Evolutionary conservation across 2,329 filamentous ascomycete genomes (phyloP), one percentile per base, ranked within the genome.

Genomic region (Aspergillus brasiliensis): DNA sequence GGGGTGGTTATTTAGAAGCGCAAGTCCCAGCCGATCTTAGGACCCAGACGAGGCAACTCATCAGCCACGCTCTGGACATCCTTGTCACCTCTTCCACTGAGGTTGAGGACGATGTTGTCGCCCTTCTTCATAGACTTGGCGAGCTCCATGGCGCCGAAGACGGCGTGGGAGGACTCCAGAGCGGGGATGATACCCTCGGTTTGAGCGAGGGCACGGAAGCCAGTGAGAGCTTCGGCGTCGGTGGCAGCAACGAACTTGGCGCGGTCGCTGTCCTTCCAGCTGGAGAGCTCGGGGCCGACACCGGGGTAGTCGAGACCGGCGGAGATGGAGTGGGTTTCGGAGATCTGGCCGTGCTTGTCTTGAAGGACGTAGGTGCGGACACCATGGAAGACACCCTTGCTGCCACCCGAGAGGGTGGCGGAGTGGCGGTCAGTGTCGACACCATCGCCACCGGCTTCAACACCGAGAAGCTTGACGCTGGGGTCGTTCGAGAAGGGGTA

Each of bases 11-110:
- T 46, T 71, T 79, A 78, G 73, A 80, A 87, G 64, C 85, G 81
- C 77, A 88, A 70, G 73, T 88, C 85, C 86, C 86, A 88, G 51
- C 83, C 92, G 77, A 99, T 98, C 82, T 90, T 83, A 7, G 95
- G 95, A 0, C 95, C 94, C 63, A 99, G 77, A 67, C 84, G 90
- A 17, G 94, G 94, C 73, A 99, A 80, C 79, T 96, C 92, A 73
- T 99, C 95, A 0, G 95, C 95, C 54, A 99, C 94, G 71, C 91
- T 96, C 85, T 99, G 93, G 60, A 99, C 95, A 73, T 99, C 95
- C 86, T 99, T 99, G 79, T 99, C 95, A 64, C 95, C 95, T 68
- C 95, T 84, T 8, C 95, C 95, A 73, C 91, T 96, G 38, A 99
- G 77, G 79, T 94, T 98, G 64, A 99, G 93, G 61, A 99, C 94